Evolutionary conservation across 1,284 basidiomycete species (phyloP), one percentile per base, ranked within the genome.

Genomic region (Melanopsichium pennsylvanicum): DNA sequence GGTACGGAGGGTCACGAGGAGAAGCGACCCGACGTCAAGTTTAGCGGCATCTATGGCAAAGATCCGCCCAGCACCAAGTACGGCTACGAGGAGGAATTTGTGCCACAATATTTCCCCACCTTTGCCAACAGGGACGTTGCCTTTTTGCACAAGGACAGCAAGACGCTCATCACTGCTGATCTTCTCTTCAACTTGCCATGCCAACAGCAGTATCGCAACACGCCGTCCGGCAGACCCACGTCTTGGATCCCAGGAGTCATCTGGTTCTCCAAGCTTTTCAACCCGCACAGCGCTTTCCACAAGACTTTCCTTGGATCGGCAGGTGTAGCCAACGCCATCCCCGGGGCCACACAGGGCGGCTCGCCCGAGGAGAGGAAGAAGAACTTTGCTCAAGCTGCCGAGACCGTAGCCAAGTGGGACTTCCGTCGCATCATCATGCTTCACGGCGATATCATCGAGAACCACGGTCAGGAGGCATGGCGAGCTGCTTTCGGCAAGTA

Each of bases 401-500:
- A 85, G 70, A 88, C 84, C 1, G 90, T 94, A 2, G 85, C 87
- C 1, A 85, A 82, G 2, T 94, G 92, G 92, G 88, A 94, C 72
- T 94, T 93, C 80, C 87, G 90, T 25, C 85, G 90, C 37, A 90
- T 97, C 76, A 92, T 97, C 56, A 91, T 92, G 39, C 95, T 93
- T 76, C 94, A 97, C 81, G 94, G 90, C 85, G 90, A 92, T 70
- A 89, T 93, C 16, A 90, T 94, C 54, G 91, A 93, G 81, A 86
- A 83, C 0, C 85, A 86, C 6, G 92, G 86, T 0, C 89, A 89
- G 76, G 84, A 84, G 36, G 88, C 87, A 2, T 93, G 90, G 90
- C 29, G 52, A 1, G 18, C 37, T 9, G 73, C 75, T 1, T 77
- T 58, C 43, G 48, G 55, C 38, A 70, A 61, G 43, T 74, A 67